Evolutionary conservation across 2,329 filamentous ascomycete genomes (phyloP), one percentile per base, ranked within the genome.

Genomic region (Fusarium ramigenum): DNA sequence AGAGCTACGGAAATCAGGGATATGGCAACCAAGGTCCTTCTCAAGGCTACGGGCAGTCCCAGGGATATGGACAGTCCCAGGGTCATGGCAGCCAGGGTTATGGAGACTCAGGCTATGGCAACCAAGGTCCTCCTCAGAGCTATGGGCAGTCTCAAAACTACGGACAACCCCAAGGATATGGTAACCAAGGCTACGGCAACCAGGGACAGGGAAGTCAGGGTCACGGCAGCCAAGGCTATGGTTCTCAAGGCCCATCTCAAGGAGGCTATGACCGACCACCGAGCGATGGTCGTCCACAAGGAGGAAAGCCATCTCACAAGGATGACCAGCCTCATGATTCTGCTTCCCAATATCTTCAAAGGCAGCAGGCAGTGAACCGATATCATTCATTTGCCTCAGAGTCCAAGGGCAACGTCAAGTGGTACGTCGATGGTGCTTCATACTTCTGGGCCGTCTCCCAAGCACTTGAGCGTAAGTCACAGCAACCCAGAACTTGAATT

Each of bases 391-490:
- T 97, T 83, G 93, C 93, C 3, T 90, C 93, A 2, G 88, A 91
- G 77, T 88, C 93, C 25, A 88, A 89, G 37, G 92, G 92, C 63
- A 92, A 94, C 78, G 90, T 89, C 70, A 97, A 97, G 85, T 97
- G 94, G 93, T 95, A 93, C 82, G 93, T 96, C 23, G 93, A 96
- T 79, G 94, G 92, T 11, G 93, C 92, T 79, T 90, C 90, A 14
- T 96, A 97, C 80, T 95, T 97, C 84, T 95, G 91, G 87, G 94
- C 95, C 19, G 93, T 97, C 3, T 94, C 92, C 34, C 85, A 92
- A 71, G 94, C 95, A 4, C 83, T 97, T 57, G 92, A 96, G 83
- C 81, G 87, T 88, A 79, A 79, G 80, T 73, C 25, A 49, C 5
- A 15, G 12, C 32, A 25, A 28, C 25, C 40, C n/a, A 42, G 1